These are phyloP conservation scores for Plasmodium vivax DNA, from an alignment of 169 alveolate species.

Conservation along the genomic window DNA sequence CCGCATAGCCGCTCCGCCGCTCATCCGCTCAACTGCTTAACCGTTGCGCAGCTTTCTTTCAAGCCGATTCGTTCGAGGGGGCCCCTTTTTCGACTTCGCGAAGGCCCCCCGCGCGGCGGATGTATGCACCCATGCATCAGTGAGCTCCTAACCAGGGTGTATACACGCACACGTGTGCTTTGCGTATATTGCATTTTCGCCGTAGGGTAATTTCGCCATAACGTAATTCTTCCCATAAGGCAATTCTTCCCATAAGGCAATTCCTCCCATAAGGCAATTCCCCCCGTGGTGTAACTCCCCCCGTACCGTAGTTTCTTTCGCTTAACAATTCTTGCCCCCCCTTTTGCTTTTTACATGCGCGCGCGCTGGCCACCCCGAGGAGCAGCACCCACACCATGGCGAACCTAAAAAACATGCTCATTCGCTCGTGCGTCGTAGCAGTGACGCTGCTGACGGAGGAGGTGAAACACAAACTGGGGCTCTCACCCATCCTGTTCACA, in stretches of 20 bases:
- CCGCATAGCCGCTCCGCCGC: not conserved
- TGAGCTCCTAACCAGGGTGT: not conserved
- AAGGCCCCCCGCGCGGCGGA: not conserved
- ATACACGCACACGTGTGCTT: not conserved
- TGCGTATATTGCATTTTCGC: no score
- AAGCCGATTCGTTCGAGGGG: not conserved
- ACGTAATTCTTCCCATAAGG: not conserved
- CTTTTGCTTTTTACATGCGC: not conserved
- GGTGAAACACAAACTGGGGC: not conserved
- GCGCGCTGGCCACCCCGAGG: not conserved
- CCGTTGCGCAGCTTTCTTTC: not conserved
- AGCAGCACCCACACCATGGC: not conserved
- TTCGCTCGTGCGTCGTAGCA: not conserved
- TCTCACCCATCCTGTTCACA: not conserved
- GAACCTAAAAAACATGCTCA: not conserved
- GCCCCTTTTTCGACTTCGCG: not conserved
- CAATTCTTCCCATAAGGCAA: not conserved
- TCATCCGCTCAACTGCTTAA: not conserved
- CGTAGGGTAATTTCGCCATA: not conserved
- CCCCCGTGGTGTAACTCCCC: not conserved
- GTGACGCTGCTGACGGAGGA: not conserved
- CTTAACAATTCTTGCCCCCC: no score
- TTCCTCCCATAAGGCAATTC: not conserved
- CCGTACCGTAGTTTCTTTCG: no score
- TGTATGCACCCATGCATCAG: not conserved